Evolutionary conservation across 441 rosid species (phyloP), one percentile per base, ranked within the genome.

Genomic region (Biscutella laevigata): DNA sequence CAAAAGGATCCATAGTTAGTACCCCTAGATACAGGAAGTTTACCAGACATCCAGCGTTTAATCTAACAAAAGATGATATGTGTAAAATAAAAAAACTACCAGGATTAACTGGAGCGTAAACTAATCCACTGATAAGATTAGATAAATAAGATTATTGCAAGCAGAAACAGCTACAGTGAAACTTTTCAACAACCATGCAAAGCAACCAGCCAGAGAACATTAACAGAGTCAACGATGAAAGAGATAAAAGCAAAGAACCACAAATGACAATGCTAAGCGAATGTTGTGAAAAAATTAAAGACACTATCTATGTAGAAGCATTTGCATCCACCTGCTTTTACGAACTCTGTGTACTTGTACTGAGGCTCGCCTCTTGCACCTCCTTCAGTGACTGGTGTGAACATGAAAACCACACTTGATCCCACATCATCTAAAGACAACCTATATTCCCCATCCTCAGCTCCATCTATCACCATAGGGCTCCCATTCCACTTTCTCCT

Each of bases 341-440:
- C 79, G 65, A 88, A 94, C 66, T 94, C 99, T 12, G 99, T 94
- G 65, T 94, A 84, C 62, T 94, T 88, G 61, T 86, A 86, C 37
- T 82, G 97, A 47, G 99, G 95, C 69, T 94, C 99, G 71, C 99
- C 99, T 76, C 83, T 94, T 61, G 84, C 85, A 59, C 97, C 95
- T 79, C 67, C 95, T 73, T 86, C 90, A 3, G 97, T 84, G 54
- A 92, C 94, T 25, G 99, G 99, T 22, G 99, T 88, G 63, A 82
- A 88, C 97, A 92, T 92, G 68, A 82, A 92, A 33, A 92, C 99
- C 86, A 92, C 76, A 80, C 99, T 88, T 49, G 97, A 86, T 61
- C 74, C 95, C 16, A 86, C 74, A 69, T 92, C 99, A 73, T 86
- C 95, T 36, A 88, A 35, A 19, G 83, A 77, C 67, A 92, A 71